phyloP scores from a whole-genome alignment of 2,329 filamentous ascomycete genomes.

The Paraconiothyrium brasiliense region DNA sequence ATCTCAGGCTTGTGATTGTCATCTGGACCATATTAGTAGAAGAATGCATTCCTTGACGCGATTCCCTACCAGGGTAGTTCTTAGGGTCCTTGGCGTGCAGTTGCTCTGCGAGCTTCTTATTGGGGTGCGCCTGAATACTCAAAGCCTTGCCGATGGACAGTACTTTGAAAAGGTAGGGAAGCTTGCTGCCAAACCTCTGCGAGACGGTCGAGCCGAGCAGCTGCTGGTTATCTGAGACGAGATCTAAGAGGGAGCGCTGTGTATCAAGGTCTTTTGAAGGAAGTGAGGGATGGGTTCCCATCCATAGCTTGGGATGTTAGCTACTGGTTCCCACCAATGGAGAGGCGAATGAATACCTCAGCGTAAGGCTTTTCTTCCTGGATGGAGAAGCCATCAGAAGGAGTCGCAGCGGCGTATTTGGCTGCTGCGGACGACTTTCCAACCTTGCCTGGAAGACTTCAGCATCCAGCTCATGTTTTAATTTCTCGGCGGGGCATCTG shows the following conservation, averaged over 20 bases:
- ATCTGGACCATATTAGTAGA: slow-evolving; percentile 55
- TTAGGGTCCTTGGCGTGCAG: slow-evolving; percentile 86
- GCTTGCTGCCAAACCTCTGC: slow-evolving; percentile 78
- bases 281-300: slow-evolving; percentile 97
- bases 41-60: not conserved
- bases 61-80: slow-evolving; percentile 78
- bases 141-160: slow-evolving; percentile 95
- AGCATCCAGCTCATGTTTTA: slow-evolving; percentile 33
- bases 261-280: slow-evolving; percentile 90
- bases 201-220: slow-evolving; percentile 79
- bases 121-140: slow-evolving; percentile 95
- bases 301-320: slow-evolving; percentile 78
- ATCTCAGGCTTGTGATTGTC: slow-evolving; percentile 99
- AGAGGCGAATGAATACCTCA: slow-evolving; percentile 68
- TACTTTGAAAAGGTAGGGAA: slow-evolving; percentile 98
- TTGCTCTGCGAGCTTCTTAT: slow-evolving; percentile 91
- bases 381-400: slow-evolving; percentile 76
- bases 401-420: slow-evolving; percentile 86
- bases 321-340: not conserved
- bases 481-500: slow-evolving; percentile 34
- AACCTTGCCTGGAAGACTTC: slow-evolving; percentile 73
- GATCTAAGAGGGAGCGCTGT: slow-evolving; percentile 83
- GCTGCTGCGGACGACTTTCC: slow-evolving; percentile 88
- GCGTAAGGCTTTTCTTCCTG: slow-evolving; percentile 92
- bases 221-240: slow-evolving; percentile 85